phyloP scores from a whole-genome alignment of 2,329 filamentous ascomycete species.

The Alternaria gaisen region DNA sequence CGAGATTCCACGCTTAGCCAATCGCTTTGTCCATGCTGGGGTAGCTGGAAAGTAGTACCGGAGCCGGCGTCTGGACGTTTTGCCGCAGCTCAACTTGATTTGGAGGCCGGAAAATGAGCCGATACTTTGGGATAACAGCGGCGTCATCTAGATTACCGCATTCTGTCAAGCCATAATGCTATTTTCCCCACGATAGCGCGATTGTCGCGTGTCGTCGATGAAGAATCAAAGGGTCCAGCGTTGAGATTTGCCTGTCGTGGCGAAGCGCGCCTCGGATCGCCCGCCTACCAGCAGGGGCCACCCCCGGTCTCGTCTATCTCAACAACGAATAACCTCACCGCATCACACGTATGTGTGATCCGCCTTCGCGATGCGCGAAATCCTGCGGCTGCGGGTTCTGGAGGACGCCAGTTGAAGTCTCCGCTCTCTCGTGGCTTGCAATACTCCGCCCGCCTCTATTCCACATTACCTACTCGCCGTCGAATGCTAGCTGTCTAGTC shows the following conservation, averaged over 20 bases:
- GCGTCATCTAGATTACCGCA: constrained; percentile 23
- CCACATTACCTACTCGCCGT: constrained; percentile 8
- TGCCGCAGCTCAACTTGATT: constrained; percentile 35
- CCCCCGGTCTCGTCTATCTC: constrained; percentile 20
- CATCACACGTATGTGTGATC: constrained; percentile 27
- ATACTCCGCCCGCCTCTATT: constrained; percentile 16
- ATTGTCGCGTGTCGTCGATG: constrained; percentile 32
- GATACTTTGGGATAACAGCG: constrained; percentile 27
- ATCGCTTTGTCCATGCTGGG: constrained; percentile 34
- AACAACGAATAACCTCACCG: constrained; percentile 33
- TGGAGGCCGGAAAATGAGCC: constrained; percentile 36
- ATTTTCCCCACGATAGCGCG: constrained; percentile 21
- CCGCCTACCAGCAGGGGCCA: constrained; percentile 24
- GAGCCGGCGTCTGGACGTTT: constrained; percentile 31
- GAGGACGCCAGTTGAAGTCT: constrained; percentile 20
- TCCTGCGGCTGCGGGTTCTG: constrained; percentile 23
- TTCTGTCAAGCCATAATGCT: constrained; percentile 7
- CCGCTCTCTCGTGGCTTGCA: constrained; percentile 26
- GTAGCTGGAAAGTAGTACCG: constrained; percentile 23
- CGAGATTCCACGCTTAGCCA: constrained; percentile 30
- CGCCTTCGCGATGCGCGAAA: constrained; percentile 17
- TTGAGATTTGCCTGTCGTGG: constrained; percentile 24
- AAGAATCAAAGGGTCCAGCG: constrained; percentile 10
- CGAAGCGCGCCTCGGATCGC: constrained; percentile 27
- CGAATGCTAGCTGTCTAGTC: constrained; percentile 5